Evolutionary conservation across 495 filamentous ascomycete genomes (phyloP).

Genomic region (Tuber aestivum): DNA sequence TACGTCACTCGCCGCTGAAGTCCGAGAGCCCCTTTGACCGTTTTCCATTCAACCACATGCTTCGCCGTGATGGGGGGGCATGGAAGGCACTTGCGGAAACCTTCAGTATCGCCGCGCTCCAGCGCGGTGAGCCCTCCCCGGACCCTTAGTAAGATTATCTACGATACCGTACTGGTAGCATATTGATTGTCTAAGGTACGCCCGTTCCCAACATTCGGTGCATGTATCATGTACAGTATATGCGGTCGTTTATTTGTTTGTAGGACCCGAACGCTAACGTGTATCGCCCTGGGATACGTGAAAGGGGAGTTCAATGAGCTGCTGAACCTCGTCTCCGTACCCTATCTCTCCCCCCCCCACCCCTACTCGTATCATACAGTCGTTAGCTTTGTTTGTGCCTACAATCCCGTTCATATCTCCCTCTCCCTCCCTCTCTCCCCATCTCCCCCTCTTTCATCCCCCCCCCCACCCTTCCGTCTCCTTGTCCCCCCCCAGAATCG

Average conservation of each 20-base stretch:
- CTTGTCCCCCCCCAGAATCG: not conserved
- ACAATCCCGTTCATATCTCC: not conserved
- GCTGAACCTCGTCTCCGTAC: not conserved
- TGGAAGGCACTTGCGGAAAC: not conserved
- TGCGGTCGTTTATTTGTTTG: not conserved
- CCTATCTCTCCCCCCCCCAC: not conserved
- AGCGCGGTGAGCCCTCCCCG: not conserved
- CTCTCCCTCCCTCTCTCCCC: no score
- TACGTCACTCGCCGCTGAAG: not conserved
- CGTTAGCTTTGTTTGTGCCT: no score
- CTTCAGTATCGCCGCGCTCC: not conserved
- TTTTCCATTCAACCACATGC: not conserved
- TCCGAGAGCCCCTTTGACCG: not conserved
- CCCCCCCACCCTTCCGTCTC: not conserved
- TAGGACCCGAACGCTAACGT: not conserved
- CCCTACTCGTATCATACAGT: no score
- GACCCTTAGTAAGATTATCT: not conserved
- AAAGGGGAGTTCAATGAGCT: not conserved
- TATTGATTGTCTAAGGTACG: not conserved
- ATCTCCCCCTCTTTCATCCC: not conserved
- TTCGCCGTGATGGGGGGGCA: not conserved
- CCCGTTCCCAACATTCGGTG: not conserved
- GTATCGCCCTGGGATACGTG: not conserved
- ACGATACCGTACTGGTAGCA: not conserved
- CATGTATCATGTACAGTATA: no score